These are phyloP conservation scores for Colletotrichum sp. DNA, from an alignment of 2,329 filamentous ascomycete species.

Conservation along the genomic window DNA sequence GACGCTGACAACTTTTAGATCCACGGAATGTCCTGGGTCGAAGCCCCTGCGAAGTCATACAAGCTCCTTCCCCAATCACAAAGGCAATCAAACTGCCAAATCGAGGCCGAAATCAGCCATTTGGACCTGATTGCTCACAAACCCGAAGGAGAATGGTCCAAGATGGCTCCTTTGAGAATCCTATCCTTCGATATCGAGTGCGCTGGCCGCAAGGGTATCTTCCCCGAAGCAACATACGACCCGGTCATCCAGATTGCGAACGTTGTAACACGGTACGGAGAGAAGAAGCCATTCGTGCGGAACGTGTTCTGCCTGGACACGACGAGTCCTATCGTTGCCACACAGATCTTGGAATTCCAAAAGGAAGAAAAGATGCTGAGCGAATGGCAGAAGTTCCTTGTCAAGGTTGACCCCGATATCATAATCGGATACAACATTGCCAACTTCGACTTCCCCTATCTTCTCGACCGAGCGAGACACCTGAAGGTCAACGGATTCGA, in stretches of 20 bases:
- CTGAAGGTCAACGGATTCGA: constrained; percentile 82
- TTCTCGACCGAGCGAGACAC: constrained; percentile 85
- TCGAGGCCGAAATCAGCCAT: constrained; percentile 88
- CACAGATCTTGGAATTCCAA: constrained; percentile 84
- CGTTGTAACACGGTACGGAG: constrained; percentile 91
- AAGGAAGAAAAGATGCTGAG: constrained; percentile 89
- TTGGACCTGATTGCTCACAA: constrained; percentile 84
- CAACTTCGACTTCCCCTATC: constrained; percentile 98
- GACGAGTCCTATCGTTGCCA: constrained; percentile 93
- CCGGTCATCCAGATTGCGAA: constrained; percentile 99
- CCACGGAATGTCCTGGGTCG: constrained; percentile 96
- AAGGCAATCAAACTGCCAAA: constrained; percentile 91
- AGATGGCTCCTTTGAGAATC: constrained; percentile 93
- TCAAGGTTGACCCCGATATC: constrained; percentile 92
- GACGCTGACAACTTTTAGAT: constrained; percentile 54
- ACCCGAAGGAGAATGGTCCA: constrained; percentile 93
- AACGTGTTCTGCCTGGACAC: constrained; percentile 96
- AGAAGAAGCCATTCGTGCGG: constrained; percentile 91
- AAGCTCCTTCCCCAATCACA: constrained; percentile 67
- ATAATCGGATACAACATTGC: constrained; percentile 99
- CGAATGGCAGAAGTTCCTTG: constrained; percentile 87
- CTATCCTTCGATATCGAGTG: constrained; percentile 99
- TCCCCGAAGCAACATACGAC: constrained; percentile 89
- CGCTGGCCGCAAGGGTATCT: constrained; percentile 95
- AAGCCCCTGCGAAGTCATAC: constrained; percentile 78